These are phyloP conservation scores for Coccomyxa subellipsoidea DNA, from an alignment of 163 green algal species.

Conservation along the genomic window DNA sequence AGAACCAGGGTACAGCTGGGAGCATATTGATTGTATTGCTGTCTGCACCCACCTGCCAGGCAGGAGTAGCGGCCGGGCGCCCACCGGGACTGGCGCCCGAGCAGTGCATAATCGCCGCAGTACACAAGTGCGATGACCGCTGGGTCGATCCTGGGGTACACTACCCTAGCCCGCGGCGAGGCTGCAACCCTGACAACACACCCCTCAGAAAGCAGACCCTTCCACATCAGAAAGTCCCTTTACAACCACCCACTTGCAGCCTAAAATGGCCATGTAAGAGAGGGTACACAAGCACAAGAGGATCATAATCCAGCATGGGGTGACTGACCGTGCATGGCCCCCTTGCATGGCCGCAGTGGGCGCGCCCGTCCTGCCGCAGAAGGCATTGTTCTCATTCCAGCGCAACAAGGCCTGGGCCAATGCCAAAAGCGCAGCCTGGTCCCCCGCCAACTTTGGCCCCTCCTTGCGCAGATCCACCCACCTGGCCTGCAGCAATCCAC, in stretches of 20 bases:
- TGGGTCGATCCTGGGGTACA: constrained; percentile 72
- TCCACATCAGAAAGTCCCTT: neutral
- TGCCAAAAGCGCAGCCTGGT: constrained; percentile 35
- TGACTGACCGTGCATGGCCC: constrained; percentile 20
- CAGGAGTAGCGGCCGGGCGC: constrained; percentile 43
- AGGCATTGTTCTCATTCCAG: constrained; percentile 31
- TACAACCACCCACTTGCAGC: neutral
- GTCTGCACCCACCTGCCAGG: constrained; percentile 30
- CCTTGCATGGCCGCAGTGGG: neutral
- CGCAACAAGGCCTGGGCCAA: constrained; percentile 24
- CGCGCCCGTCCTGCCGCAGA: constrained; percentile 22
- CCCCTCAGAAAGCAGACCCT: neutral
- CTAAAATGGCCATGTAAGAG: no score
- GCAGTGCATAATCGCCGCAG: constrained; percentile 55
- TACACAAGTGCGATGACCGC: constrained; percentile 68
- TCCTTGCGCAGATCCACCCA: constrained; percentile 8
- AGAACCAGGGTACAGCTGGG: neutral
- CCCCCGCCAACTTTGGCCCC: neutral
- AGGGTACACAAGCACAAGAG: no score
- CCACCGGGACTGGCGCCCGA: constrained; percentile 75
- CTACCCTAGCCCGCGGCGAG: neutral
- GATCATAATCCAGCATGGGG: no score
- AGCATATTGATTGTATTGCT: no score
- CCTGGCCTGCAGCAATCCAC: neutral
- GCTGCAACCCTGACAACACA: neutral